A percentile compares a stretch with the other conserved stretches of the same genome.
These are phyloP conservation scores for Ustulina deusta DNA, from an alignment of 2,329 filamentous ascomycete species.

Conservation along the genomic window DNA sequence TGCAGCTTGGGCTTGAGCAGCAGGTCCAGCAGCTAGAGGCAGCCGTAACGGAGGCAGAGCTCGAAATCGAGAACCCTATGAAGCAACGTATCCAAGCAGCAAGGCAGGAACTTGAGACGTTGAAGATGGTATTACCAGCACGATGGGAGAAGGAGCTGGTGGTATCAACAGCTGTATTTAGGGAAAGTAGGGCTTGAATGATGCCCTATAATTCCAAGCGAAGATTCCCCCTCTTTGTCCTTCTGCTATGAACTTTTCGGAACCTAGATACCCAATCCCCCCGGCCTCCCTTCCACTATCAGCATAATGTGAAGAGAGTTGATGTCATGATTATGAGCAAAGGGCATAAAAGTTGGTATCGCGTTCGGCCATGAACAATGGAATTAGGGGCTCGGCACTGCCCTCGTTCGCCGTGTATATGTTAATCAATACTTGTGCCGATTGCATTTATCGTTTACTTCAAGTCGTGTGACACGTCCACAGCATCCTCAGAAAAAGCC, in stretches of 20 bases:
- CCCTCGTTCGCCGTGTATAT: neutral
- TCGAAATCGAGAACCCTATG: slow-evolving; percentile 36
- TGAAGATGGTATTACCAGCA: slow-evolving; percentile 49
- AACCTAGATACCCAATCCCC: slow-evolving; percentile 35
- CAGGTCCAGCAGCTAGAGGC: slow-evolving; percentile 41
- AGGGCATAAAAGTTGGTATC: neutral
- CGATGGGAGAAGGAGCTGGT: slow-evolving; percentile 49
- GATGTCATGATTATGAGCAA: slow-evolving; percentile 1
- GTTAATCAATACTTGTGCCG: neutral
- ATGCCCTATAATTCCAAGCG: neutral
- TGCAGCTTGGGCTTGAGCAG: slow-evolving; percentile 43
- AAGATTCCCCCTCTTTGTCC: neutral
- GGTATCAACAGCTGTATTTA: slow-evolving; percentile 51
- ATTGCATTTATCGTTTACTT: slow-evolving; percentile 1
- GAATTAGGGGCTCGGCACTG: neutral
- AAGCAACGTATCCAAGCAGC: slow-evolving; percentile 51
- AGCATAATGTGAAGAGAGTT: neutral
- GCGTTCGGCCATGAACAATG: neutral
- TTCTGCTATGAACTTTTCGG: slow-evolving; percentile 5
- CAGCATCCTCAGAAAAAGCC: slow-evolving; percentile 10
- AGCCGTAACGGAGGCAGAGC: slow-evolving; percentile 25
- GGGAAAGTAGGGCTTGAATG: slow-evolving; percentile 35
- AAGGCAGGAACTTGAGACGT: slow-evolving; percentile 49
- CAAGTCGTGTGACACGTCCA: slow-evolving; percentile 11
- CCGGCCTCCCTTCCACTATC: too few relatives aligned